These are phyloP conservation scores for Sanghuangporus baumii DNA, from an alignment of 1,284 basidiomycete species.

Conservation along the genomic window DNA sequence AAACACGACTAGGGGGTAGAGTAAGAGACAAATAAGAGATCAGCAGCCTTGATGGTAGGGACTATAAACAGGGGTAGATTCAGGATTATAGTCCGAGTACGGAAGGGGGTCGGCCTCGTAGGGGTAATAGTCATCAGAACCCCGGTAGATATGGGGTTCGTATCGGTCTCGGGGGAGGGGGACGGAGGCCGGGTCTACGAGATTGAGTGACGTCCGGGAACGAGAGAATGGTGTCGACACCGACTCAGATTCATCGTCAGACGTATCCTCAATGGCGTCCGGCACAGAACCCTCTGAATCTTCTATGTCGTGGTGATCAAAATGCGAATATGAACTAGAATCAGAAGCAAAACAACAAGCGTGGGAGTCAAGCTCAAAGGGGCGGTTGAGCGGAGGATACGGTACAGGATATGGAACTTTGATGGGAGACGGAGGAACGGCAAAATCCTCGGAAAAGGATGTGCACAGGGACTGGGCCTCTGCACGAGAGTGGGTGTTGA, in stretches of 20 bases:
- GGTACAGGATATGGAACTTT: conserved; percentile 40
- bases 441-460: conserved; percentile 64
- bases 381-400: conserved; percentile 14
- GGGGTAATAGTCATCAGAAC: conserved; percentile 52
- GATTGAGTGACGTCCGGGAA: conserved; percentile 40
- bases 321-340: conserved; percentile 62
- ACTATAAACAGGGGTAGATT: conserved; percentile 34
- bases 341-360: conserved; percentile 18
- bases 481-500: not conserved
- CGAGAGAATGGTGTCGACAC: conserved; percentile 46
- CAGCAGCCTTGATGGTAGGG: conserved; percentile 58
- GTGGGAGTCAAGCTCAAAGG: conserved; percentile 10
- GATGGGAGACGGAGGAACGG: conserved; percentile 60
- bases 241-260: conserved; percentile 75
- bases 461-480: conserved; percentile 46
- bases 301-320: conserved; percentile 45
- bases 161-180: conserved; percentile 45
- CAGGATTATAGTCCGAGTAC: conserved; percentile 38
- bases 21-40: conserved; percentile 25
- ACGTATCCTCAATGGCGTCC: conserved; percentile 75
- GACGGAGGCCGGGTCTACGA: conserved; percentile 43
- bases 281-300: conserved; percentile 51
- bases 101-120: conserved; percentile 65
- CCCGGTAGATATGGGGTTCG: conserved; percentile 55
- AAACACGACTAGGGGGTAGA: not conserved